Evolutionary conservation across 805 yeast species (phyloP).

Genomic region (Candida nonsorbophila): DNA sequence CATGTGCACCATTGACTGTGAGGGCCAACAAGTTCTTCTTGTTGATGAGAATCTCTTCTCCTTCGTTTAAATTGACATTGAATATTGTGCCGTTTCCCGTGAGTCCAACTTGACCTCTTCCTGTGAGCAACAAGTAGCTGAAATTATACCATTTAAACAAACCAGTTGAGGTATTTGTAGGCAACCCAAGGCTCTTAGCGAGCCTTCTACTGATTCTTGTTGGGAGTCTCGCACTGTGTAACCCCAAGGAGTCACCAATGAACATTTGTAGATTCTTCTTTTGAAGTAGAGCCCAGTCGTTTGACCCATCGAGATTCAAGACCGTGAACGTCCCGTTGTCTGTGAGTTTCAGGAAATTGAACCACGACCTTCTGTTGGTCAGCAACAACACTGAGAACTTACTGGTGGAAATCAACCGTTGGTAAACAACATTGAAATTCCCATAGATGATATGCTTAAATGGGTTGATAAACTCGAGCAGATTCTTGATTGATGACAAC

Average conservation of each 20-base stretch:
- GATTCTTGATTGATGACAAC: conserved; percentile 22
- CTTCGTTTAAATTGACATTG: conserved; percentile 37
- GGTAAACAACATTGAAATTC: conserved; percentile 40
- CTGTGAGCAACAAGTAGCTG: conserved; percentile 47
- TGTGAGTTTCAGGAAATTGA: conserved; percentile 8
- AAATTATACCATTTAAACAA: conserved; percentile 24
- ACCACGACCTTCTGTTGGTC: conserved; percentile 19
- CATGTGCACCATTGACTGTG: conserved; percentile 45
- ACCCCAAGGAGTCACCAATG: conserved; percentile 46
- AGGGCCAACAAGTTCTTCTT: conserved; percentile 44
- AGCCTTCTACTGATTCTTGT: conserved; percentile 27
- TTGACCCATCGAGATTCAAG: conserved; percentile 49
- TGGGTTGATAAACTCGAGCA: not conserved
- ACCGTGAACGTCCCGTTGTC: conserved; percentile 37
- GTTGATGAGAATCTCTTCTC: conserved; percentile 46
- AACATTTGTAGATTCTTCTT: conserved; percentile 45
- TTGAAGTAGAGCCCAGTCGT: conserved; percentile 58
- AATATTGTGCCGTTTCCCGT: conserved; percentile 53
- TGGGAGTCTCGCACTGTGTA: conserved; percentile 37
- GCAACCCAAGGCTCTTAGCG: conserved; percentile 13
- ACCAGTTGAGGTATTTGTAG: conserved; percentile 33
- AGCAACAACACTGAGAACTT: conserved; percentile 42
- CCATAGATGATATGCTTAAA: conserved; percentile 30
- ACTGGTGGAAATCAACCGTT: conserved; percentile 42
- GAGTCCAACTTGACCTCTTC: conserved; percentile 53